Percentiles rank a stretch among this genome's conserved stretches.
These are phyloP conservation scores for Tetracladium maxilliforme DNA, from an alignment of 2,329 filamentous ascomycete species.

Conservation along the genomic window DNA sequence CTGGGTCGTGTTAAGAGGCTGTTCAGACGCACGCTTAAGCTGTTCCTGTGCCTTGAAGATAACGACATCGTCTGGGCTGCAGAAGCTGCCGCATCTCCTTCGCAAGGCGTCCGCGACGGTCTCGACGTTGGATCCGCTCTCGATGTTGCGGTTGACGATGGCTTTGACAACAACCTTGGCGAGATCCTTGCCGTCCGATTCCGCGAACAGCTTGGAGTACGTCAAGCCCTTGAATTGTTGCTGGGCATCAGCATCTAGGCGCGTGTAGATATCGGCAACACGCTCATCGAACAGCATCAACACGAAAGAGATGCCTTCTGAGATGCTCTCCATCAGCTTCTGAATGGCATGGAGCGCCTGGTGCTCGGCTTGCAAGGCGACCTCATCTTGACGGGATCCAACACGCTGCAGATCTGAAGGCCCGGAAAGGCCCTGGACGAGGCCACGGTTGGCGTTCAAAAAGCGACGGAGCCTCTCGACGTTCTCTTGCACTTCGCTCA, in stretches of 20 bases:
- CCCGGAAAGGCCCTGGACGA: conserved; percentile 89
- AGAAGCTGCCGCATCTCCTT: conserved; percentile 89
- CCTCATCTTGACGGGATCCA: conserved; percentile 74
- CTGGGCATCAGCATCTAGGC: conserved; percentile 56
- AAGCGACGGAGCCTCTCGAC: conserved; percentile 69
- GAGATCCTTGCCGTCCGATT: conserved; percentile 65
- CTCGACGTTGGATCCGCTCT: conserved; percentile 92
- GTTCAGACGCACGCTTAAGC: conserved; percentile 74
- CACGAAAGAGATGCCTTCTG: conserved; percentile 93
- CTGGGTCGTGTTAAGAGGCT: conserved; percentile 57
- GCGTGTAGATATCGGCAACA: conserved; percentile 71
- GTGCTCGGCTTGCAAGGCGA: conserved; percentile 86
- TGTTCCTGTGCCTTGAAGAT: conserved; percentile 98
- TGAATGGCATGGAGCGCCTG: conserved; percentile 79
- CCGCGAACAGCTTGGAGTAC: conserved; percentile 78
- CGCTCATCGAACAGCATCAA: conserved; percentile 89
- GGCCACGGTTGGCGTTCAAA: conserved; percentile 71
- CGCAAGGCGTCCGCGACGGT: conserved; percentile 91
- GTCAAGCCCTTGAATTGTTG: conserved; percentile 63
- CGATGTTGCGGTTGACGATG: conserved; percentile 95
- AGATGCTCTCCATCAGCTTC: conserved; percentile 75
- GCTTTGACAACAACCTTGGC: conserved; percentile 93
- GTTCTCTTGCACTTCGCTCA: conserved; percentile 66
- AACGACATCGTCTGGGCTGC: conserved; percentile 89
- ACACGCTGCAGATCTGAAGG: conserved; percentile 71